A percentile compares a stretch with the other conserved stretches of the same genome.
Conservation (phyloP, 2,329 filamentous ascomycete species). For the Aspergillus japonicus region DNA sequence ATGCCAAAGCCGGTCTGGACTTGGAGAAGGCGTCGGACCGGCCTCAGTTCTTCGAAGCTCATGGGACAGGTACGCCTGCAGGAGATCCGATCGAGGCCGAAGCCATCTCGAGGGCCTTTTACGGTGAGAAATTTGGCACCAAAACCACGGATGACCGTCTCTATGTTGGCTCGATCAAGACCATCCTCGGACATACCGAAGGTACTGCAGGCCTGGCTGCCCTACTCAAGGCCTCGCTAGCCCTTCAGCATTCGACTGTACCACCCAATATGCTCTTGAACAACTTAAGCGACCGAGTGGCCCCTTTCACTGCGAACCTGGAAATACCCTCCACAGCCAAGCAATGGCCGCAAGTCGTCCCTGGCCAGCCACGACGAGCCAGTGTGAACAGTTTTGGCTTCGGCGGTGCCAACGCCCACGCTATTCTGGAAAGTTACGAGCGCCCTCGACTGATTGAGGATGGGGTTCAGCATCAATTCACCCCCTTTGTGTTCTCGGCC, state of each 20-base stretch:
- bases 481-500: too few relatives aligned
- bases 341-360: background rate
- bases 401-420: slow-evolving; percentile 1
- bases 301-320: background rate
- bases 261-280: slow-evolving; percentile 17
- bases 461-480: too few relatives aligned
- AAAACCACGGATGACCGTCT: too few relatives aligned
- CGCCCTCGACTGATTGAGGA: too few relatives aligned
- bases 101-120: slow-evolving; percentile 45
- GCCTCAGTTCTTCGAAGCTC: slow-evolving; percentile 47
- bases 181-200: too few relatives aligned
- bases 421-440: background rate
- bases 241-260: slow-evolving; percentile 18
- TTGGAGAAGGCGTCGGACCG: background rate
- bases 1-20: slow-evolving; percentile 26
- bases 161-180: too few relatives aligned
- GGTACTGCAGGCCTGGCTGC: too few relatives aligned
- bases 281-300: too few relatives aligned
- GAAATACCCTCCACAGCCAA: slow-evolving; percentile 18
- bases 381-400: slow-evolving; percentile 47
- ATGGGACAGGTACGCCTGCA: slow-evolving; percentile 57
- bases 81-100: slow-evolving; percentile 58
- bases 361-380: slow-evolving; percentile 27
- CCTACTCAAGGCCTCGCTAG: slow-evolving; percentile 6
- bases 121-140: background rate